Evolutionary conservation across 1,139 yeast species (phyloP).

Genomic region (Pneumocystis oryctolagi): DNA sequence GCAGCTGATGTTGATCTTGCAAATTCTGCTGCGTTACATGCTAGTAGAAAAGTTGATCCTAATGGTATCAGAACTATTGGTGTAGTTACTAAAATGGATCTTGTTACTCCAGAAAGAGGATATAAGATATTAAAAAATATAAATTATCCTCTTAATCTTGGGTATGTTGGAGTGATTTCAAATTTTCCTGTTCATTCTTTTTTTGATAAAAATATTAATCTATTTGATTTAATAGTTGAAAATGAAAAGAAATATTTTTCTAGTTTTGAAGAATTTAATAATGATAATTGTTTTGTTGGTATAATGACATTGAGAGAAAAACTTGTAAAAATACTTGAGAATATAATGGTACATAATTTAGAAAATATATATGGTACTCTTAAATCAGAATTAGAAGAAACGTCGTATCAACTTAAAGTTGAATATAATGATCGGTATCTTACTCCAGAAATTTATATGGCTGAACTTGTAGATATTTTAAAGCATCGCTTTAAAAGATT

Average conservation of each 20-base stretch:
- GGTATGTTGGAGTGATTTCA: conserved; percentile 93
- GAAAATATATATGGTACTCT: conserved; percentile 79
- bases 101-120: conserved; percentile 67
- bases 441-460: conserved; percentile 86
- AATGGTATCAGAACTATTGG: conserved; percentile 91
- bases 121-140: conserved; percentile 53
- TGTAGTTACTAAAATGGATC: conserved; percentile 82
- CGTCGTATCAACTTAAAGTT: conserved; percentile 84
- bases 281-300: conserved; percentile 33
- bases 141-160: conserved; percentile 83
- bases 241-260: conserved; percentile 28
- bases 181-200: conserved; percentile 28
- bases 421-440: conserved; percentile 88
- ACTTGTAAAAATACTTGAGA: conserved; percentile 72
- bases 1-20: conserved; percentile 98
- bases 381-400: conserved; percentile 83
- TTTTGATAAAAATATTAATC: conserved; percentile 6
- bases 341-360: conserved; percentile 77
- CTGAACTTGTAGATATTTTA: conserved; percentile 76
- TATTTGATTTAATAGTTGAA: conserved; percentile 6
- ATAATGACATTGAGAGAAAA: conserved; percentile 63
- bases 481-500: conserved; percentile 80
- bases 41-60: conserved; percentile 87
- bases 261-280: conserved; percentile 39
- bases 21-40: conserved; percentile 82